phyloP scores from a whole-genome alignment of 2,329 filamentous ascomycete species.

The Sphaerulina populicola region DNA sequence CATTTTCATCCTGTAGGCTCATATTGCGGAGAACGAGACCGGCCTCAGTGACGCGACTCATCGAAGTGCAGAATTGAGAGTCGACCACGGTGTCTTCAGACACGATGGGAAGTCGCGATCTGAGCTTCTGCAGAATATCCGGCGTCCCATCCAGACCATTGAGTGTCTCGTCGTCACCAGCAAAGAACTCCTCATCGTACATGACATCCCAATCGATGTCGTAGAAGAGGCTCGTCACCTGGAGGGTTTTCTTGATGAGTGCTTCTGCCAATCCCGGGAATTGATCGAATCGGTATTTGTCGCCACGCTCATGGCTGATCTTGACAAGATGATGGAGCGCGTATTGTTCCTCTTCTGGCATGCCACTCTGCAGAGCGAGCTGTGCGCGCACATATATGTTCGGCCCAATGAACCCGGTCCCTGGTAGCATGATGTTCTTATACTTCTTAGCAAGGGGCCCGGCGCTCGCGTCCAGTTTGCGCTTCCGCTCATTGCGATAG shows the following conservation, averaged over 20 bases:
- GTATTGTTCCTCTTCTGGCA: conserved; percentile 79
- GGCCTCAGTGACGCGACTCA: conserved; percentile 76
- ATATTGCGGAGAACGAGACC: conserved; percentile 87
- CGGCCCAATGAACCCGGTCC: conserved; percentile 59
- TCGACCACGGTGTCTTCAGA: conserved; percentile 63
- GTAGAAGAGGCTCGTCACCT: conserved; percentile 71
- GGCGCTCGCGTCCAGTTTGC: conserved; percentile 33
- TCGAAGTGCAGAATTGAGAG: conserved; percentile 58
- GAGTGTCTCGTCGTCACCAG: conserved; percentile 47
- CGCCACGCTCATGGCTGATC: conserved; percentile 87
- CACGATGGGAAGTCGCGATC: conserved; percentile 49
- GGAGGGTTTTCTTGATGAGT: conserved; percentile 73
- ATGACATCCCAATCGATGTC: conserved; percentile 72
- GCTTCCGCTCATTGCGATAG: conserved; percentile 53
- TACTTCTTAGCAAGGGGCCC: conserved; percentile 40
- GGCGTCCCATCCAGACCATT: conserved; percentile 60
- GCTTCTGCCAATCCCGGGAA: conserved; percentile 84
- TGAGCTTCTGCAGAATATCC: conserved; percentile 65
- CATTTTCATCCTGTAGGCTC: conserved; percentile 88
- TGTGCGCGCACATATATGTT: conserved; percentile 89
- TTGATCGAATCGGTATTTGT: conserved; percentile 91
- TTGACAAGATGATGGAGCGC: conserved; percentile 89
- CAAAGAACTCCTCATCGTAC: conserved; percentile 52
- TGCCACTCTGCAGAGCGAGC: conserved; percentile 69
- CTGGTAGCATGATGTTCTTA: conserved; percentile 52